Percentiles rank a stretch among this genome's conserved stretches.
phyloP scores from a whole-genome alignment of 108 stramenopile species.

The Skeletonema menzelii region DNA sequence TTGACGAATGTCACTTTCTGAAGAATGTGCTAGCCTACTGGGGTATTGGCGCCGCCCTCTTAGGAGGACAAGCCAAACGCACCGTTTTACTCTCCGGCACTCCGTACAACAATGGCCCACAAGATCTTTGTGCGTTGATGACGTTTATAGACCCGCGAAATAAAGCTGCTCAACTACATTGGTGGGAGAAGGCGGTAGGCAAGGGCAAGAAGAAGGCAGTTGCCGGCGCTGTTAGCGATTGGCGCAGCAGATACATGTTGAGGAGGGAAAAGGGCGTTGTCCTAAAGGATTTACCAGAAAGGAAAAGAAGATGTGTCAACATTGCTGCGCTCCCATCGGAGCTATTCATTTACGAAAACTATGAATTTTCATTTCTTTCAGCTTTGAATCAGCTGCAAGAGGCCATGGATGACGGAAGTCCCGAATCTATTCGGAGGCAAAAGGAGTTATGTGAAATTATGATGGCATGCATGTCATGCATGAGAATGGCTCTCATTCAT shows the following conservation, averaged over 20 bases:
- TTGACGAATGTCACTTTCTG: slow-evolving; percentile 47
- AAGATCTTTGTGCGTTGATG: slow-evolving; percentile 42
- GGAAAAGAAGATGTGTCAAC: slow-evolving; percentile 1
- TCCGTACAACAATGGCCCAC: slow-evolving; percentile 48
- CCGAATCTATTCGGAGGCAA: slow-evolving; percentile 2
- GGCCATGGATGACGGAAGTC: slow-evolving; percentile 13
- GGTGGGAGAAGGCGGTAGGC: slow-evolving; percentile 36
- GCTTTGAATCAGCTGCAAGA: slow-evolving; percentile 21
- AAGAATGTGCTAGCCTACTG: slow-evolving; percentile 40
- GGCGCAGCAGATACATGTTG: slow-evolving; percentile 27
- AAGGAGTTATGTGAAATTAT: slow-evolving; percentile 28
- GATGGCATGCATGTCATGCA: slow-evolving; percentile 42
- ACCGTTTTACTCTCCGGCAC: slow-evolving; percentile 43
- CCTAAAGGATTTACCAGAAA: background rate
- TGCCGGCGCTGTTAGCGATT: slow-evolving; percentile 10
- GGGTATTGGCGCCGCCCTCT: slow-evolving; percentile 43
- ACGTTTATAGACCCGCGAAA: slow-evolving; percentile 40
- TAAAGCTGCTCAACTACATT: slow-evolving; percentile 18
- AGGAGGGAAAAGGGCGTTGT: slow-evolving; percentile 27
- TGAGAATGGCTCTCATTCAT: slow-evolving; percentile 36
- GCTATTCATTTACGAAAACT: slow-evolving; percentile 36
- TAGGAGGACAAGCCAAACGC: slow-evolving; percentile 34
- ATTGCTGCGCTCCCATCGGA: slow-evolving; percentile 13
- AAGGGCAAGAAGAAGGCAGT: background rate
- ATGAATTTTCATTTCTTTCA: slow-evolving; percentile 29